Evolutionary conservation across 192 early-diverging fungal species (phyloP).

Genomic region (Chytriomyces hyalinus): DNA sequence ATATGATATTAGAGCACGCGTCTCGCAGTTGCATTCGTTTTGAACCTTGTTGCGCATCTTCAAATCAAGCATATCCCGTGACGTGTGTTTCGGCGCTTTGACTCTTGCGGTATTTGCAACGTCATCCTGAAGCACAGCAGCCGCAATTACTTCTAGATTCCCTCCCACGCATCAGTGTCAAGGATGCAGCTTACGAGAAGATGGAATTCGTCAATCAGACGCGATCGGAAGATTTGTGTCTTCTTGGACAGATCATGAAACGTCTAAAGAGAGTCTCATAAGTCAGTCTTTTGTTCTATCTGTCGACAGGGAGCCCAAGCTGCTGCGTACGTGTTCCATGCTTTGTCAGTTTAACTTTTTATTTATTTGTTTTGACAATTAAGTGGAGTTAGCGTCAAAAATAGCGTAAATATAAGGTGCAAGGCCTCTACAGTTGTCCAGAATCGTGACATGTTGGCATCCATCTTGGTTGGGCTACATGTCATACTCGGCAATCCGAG

Average conservation of each 20-base stretch:
- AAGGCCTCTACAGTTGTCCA: not conserved
- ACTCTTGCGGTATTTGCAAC: constrained; percentile 33
- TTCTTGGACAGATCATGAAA: constrained; percentile 46
- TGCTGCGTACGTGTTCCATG: no score
- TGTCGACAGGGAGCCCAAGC: no score
- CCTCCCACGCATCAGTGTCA: no score
- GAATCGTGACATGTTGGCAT: constrained; percentile 62
- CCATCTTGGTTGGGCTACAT: no score
- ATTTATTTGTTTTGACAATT: no score
- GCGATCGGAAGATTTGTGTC: constrained; percentile 39
- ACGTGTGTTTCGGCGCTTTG: constrained; percentile 42
- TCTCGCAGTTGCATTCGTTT: not conserved
- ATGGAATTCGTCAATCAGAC: constrained; percentile 53
- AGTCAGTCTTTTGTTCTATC: no score
- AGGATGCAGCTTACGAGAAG: constrained; percentile 38
- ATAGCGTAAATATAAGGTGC: no score
- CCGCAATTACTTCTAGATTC: not conserved
- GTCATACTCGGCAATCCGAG: constrained; percentile 70
- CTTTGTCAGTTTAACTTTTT: no score
- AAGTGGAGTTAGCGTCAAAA: no score
- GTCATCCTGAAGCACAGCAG: constrained; percentile 21
- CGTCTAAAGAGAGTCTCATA: constrained; percentile 1
- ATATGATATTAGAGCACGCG: no score
- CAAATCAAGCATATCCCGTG: constrained; percentile 39
- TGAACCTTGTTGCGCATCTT: constrained; percentile 32